Conservation (phyloP, 352 stramenopile genomes). For the Phytophthora pistaciae region DNA sequence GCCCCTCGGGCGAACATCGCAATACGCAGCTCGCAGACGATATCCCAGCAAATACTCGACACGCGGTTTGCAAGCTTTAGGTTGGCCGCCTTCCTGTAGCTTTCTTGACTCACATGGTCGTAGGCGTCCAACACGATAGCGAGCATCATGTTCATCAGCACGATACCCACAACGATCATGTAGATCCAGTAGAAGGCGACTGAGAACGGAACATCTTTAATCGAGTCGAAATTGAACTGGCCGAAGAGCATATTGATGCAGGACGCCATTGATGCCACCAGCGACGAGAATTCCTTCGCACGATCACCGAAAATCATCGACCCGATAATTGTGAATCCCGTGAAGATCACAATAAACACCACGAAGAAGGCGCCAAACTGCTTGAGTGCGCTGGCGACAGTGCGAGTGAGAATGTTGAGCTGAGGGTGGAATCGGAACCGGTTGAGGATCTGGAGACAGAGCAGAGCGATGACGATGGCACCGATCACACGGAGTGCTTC, state of each 20-base stretch:
- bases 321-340: conserved; percentile 59
- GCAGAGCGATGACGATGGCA: conserved; percentile 37
- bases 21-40: conserved; percentile 17
- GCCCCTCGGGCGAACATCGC: background rate
- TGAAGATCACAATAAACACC: conserved; percentile 64
- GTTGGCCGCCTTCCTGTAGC: conserved; percentile 36
- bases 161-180: conserved; percentile 68
- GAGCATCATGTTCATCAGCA: conserved; percentile 83
- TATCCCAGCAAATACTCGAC: conserved; percentile 35
- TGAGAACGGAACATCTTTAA: conserved; percentile 43
- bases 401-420: conserved; percentile 64
- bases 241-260: conserved; percentile 79
- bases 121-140: conserved; percentile 78
- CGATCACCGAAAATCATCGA: conserved; percentile 67
- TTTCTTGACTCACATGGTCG: conserved; percentile 47
- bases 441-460: conserved; percentile 53
- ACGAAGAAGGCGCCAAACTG: conserved; percentile 67
- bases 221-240: conserved; percentile 61
- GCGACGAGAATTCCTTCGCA: conserved; percentile 55
- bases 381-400: conserved; percentile 50
- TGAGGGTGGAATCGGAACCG: conserved; percentile 64
- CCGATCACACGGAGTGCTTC: conserved; percentile 44
- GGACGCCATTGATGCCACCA: conserved; percentile 51
- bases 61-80: conserved; percentile 18
- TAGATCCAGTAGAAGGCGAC: conserved; percentile 73